Percentiles rank a stretch among this genome's conserved stretches.
These are phyloP conservation scores for Xylaria sp. DNA, from an alignment of 2,329 filamentous ascomycete genomes.

Conservation along the genomic window DNA sequence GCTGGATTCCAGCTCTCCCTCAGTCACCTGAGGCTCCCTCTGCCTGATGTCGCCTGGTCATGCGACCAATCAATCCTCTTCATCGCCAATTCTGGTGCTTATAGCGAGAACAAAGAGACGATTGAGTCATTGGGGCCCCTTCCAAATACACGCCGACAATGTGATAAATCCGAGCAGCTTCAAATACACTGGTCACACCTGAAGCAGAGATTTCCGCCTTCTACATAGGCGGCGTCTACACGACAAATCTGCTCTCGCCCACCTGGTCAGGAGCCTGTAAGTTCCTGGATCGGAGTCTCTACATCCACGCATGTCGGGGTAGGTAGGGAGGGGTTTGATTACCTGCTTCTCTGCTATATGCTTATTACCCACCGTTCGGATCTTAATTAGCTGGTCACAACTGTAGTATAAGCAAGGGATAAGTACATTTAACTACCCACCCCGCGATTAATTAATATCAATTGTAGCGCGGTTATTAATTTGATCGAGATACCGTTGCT, in stretches of 20 bases:
- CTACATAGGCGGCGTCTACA: not conserved
- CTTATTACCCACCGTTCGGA: not conserved
- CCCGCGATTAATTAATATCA: not conserved
- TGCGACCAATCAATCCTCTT: constrained; percentile 16
- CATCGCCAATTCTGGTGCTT: not conserved
- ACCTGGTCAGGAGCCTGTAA: not conserved
- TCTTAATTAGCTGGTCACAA: not conserved
- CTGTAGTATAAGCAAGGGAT: not conserved
- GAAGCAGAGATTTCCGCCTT: constrained; percentile 1
- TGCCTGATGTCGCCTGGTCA: constrained; percentile 6
- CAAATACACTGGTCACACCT: constrained; percentile 4
- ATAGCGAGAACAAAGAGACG: not conserved
- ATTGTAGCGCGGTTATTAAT: constrained; percentile 3
- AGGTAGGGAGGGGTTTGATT: not conserved
- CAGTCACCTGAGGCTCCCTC: constrained; percentile 22
- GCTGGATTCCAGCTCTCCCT: not conserved
- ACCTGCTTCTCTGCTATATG: not conserved
- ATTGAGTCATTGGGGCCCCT: not conserved
- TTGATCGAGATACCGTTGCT: not conserved
- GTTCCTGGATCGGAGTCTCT: not conserved
- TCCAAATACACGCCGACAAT: not conserved
- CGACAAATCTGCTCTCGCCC: not conserved
- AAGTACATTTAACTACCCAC: not conserved
- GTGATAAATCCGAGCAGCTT: not conserved
- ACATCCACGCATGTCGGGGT: too few species aligned